Evolutionary conservation across 148 eudicot species (phyloP), one percentile per base, ranked within the genome.

Genomic region (Agrostemma githago): DNA sequence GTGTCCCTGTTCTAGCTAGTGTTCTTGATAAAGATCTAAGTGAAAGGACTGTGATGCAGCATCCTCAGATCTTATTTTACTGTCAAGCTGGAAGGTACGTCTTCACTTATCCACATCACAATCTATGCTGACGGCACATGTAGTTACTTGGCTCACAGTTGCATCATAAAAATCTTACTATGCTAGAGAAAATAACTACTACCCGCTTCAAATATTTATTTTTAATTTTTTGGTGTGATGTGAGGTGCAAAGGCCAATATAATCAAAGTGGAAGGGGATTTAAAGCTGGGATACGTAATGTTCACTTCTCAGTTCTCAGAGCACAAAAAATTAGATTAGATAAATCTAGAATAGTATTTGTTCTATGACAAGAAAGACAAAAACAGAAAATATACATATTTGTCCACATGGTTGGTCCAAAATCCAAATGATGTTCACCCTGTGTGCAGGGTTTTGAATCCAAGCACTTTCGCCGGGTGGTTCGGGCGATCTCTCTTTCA

Each of bases 401-500:
- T 21, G 19, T 1, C 20, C 15, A 2, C 15, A 37, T 12, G 63
- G 53, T 59, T 66, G 16, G 0, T 70, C 62, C 63, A 46, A 65
- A 14, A 0, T 70, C 62, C 63, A 46, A 65, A 14, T 66, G 70
- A 61, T 61, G 42, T 2, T 78, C n/a, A 12, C 74, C 39, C 75
- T 82, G 75, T 56, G 76, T 70, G 58, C 92, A 95, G 99, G 86
- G 87, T 95, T 85, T 85, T 95, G 72, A 95, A 92, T 75, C 97
- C 97, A 72, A 90, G 92, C 83, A 95, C 97, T 51, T 95, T 95
- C 82, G 99, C 99, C 81, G 97, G 99, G 75, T 95, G 99, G 99
- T 95, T 95, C 77, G 97, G 99, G 68, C 92, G 96, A 57, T 87
- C 99, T 70, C 89, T 95, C 70, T 95, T 87, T 78, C 99, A 95